phyloP scores from a whole-genome alignment of 2,329 filamentous ascomycete genomes.

The Pseudogymnoascus sp. region DNA sequence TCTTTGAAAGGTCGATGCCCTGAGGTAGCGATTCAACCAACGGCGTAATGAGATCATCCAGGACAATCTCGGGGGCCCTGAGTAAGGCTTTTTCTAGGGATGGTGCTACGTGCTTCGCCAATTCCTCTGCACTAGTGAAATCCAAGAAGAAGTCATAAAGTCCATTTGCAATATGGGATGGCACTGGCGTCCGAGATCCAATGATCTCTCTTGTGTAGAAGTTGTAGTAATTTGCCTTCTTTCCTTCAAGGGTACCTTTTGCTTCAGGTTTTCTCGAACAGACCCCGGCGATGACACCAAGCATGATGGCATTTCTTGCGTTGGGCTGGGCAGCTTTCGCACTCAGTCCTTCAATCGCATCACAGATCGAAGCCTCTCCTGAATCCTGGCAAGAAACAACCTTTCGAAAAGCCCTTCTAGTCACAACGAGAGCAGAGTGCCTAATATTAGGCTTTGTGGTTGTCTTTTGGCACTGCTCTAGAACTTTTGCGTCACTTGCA shows the following conservation, averaged over 20 bases:
- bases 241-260: constrained; percentile 53
- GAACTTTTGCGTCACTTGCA: constrained; percentile 59
- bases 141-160: constrained; percentile 74
- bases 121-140: constrained; percentile 67
- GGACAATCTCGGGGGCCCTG: constrained; percentile 80
- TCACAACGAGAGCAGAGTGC: constrained; percentile 68
- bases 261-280: constrained; percentile 62
- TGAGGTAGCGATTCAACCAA: constrained; percentile 64
- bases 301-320: constrained; percentile 65
- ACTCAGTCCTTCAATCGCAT: constrained; percentile 60
- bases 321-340: constrained; percentile 57
- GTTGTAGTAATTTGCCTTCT: constrained; percentile 66
- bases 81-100: constrained; percentile 83
- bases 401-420: constrained; percentile 71
- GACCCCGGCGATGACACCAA: constrained; percentile 84
- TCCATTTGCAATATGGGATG: constrained; percentile 63
- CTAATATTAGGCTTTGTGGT: constrained; percentile 56
- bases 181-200: constrained; percentile 65
- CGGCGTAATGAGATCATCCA: constrained; percentile 70
- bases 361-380: constrained; percentile 39
- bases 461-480: constrained; percentile 72
- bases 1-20: constrained; percentile 68
- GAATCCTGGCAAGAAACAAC: constrained; percentile 50
- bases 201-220: constrained; percentile 85
- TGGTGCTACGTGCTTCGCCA: constrained; percentile 69